Evolutionary conservation across 1,284 basidiomycete genomes (phyloP).

Genomic region (Heterobasidion irregulare): DNA sequence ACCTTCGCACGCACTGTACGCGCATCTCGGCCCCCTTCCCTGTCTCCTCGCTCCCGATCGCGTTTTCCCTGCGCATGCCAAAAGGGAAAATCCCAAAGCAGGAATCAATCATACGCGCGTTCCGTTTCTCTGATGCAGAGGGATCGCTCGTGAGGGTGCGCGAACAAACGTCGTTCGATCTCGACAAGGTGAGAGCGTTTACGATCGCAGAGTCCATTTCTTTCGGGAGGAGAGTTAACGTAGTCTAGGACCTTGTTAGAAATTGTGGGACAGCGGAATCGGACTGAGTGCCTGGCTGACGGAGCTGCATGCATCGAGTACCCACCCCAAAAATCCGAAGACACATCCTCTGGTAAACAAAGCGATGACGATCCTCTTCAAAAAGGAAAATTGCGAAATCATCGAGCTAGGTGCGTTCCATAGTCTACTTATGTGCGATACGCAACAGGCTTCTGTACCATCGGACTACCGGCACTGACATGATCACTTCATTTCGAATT

Average conservation of each 20-base stretch:
- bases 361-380: conserved; percentile 29
- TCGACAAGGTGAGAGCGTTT: conserved; percentile 67
- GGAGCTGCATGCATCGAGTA: not conserved
- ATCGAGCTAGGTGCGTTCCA: conserved; percentile 62
- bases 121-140: conserved; percentile 22
- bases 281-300: conserved; percentile 72
- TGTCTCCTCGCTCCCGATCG: conserved; percentile 61
- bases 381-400: conserved; percentile 28
- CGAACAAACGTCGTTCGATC: conserved; percentile 81
- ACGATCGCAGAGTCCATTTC: not conserved
- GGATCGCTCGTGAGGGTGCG: conserved; percentile 37
- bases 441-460: too few species aligned
- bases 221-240: conserved; percentile 11
- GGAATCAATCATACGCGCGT: conserved; percentile 59
- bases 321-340: not conserved
- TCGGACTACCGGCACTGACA: too few species aligned
- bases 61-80: conserved; percentile 26
- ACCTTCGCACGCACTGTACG: too few species aligned
- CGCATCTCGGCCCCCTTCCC: conserved; percentile 32
- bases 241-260: conserved; percentile 36
- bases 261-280: conserved; percentile 89
- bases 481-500: not conserved
- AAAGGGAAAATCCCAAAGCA: conserved; percentile 42
- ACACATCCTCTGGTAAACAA: conserved; percentile 12
- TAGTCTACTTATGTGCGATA: not conserved